These are phyloP conservation scores for Euphorbia pulcherrima DNA, from an alignment of 345 rosid species.

Conservation along the genomic window DNA sequence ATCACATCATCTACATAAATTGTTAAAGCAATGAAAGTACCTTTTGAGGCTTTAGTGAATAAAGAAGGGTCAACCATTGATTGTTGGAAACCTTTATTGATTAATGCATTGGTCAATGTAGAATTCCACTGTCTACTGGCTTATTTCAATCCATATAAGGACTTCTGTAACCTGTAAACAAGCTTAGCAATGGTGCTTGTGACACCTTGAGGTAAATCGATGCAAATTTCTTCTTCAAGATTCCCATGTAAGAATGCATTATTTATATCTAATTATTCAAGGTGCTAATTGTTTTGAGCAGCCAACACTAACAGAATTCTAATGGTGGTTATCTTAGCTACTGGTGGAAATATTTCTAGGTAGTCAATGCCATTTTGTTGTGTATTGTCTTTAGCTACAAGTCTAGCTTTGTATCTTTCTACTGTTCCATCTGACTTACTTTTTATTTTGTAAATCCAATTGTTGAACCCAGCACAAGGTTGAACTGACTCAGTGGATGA, in stretches of 20 bases:
- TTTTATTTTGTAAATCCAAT: slow-evolving; percentile 2
- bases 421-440: not conserved
- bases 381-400: not conserved
- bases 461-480: too few relatives aligned
- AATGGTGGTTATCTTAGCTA: not conserved
- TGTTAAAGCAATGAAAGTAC: not conserved
- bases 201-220: not conserved
- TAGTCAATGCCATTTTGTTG: not conserved
- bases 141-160: not conserved
- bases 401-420: too few relatives aligned
- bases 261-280: not conserved
- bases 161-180: not conserved
- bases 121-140: not conserved
- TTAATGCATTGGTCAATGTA: not conserved
- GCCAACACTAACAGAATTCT: not conserved
- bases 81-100: not conserved
- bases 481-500: too few relatives aligned
- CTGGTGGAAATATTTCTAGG: not conserved
- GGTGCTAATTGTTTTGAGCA: not conserved
- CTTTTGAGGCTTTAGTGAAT: not conserved
- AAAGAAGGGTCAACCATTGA: not conserved
- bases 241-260: not conserved
- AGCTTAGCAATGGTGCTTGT: not conserved
- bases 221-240: not conserved
- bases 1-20: not conserved